phyloP scores from a whole-genome alignment of 768 basidiomycete genomes.

The Boletales sp. region DNA sequence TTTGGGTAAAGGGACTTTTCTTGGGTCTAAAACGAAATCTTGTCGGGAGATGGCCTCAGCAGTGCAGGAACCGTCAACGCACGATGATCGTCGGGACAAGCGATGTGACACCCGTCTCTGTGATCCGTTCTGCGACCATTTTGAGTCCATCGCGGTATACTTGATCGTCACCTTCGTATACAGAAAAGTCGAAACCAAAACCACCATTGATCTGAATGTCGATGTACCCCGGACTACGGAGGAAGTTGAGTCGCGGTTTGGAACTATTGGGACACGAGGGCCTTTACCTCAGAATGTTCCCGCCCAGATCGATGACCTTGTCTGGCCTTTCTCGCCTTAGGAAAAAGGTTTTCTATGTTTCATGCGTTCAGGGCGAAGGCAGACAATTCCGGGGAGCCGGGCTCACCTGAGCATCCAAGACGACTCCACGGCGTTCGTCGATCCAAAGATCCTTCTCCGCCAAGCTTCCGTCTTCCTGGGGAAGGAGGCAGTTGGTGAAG shows the following conservation, averaged over 20 bases:
- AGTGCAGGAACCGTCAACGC: conserved; percentile 18
- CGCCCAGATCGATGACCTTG: conserved; percentile 63
- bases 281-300: conserved; percentile 69
- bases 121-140: conserved; percentile 68
- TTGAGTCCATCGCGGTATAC: conserved; percentile 66
- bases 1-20: conserved; percentile 72
- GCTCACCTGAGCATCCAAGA: conserved; percentile 70
- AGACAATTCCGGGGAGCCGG: neutral
- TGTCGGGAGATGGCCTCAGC: neutral
- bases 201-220: conserved; percentile 92
- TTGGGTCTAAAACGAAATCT: conserved; percentile 54
- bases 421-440: conserved; percentile 66
- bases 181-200: conserved; percentile 84
- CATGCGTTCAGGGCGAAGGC: neutral
- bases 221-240: conserved; percentile 71
- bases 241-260: conserved; percentile 11
- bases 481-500: conserved; percentile 84
- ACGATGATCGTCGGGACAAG: conserved; percentile 72
- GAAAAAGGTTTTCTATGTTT: conserved; percentile 64
- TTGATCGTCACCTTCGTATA: conserved; percentile 69
- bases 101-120: conserved; percentile 86
- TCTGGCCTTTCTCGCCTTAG: conserved; percentile 56
- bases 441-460: conserved; percentile 78
- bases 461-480: conserved; percentile 75
- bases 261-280: neutral